These are phyloP conservation scores for Scheffersomyces stambukii DNA, from an alignment of 1,139 yeast genomes.

Conservation along the genomic window DNA sequence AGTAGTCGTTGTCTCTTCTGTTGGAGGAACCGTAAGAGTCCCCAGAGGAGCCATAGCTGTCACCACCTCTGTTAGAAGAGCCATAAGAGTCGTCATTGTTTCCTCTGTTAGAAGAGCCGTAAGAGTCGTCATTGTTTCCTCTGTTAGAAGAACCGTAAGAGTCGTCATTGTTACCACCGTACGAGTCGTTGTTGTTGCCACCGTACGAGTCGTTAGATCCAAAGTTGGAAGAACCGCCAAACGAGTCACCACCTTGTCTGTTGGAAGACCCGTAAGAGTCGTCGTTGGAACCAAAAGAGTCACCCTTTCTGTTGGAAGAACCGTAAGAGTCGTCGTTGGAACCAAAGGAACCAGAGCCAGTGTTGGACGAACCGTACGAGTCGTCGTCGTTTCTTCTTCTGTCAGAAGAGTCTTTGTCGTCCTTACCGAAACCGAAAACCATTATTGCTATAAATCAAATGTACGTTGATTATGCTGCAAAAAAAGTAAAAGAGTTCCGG, in stretches of 20 bases:
- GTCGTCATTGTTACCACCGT: slow-evolving; percentile 17
- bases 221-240: too few species aligned
- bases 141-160: slow-evolving; percentile 18
- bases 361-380: slow-evolving; percentile 9
- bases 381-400: slow-evolving; percentile 8
- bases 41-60: too few species aligned
- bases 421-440: slow-evolving; percentile 28
- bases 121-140: slow-evolving; percentile 14
- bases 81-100: slow-evolving; percentile 17
- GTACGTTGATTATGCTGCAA: too few species aligned
- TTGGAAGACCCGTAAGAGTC: slow-evolving; percentile 16
- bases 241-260: slow-evolving; percentile 4
- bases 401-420: slow-evolving; percentile 10
- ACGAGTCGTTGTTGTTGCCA: slow-evolving; percentile 11
- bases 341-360: slow-evolving; percentile 3
- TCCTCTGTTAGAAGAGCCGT: slow-evolving; percentile 13
- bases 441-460: too few species aligned
- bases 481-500: too few species aligned
- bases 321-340: slow-evolving; percentile 11
- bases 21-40: slow-evolving; percentile 13
- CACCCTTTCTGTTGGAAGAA: slow-evolving; percentile 13
- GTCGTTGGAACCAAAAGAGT: slow-evolving; percentile 16
- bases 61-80: slow-evolving; percentile 13
- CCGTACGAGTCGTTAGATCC: slow-evolving; percentile 7
- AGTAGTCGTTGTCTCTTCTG: slow-evolving; percentile 1